Percentiles rank a stretch among this genome's conserved stretches.
Conservation (phyloP, 805 yeast species). For the Yamadazyma kitorensis region DNA sequence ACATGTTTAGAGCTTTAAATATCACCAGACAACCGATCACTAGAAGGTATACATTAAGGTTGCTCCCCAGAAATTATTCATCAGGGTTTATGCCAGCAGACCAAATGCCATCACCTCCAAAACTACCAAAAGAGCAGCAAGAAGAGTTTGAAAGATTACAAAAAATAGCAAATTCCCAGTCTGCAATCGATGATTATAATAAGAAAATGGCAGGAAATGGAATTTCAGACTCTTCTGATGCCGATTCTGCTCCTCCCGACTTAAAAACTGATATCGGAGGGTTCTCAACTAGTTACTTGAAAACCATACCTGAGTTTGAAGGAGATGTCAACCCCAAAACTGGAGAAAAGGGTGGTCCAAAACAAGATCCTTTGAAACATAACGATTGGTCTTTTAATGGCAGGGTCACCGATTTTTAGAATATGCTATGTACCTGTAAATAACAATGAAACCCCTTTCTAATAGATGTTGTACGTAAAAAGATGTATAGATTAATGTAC, state of each 20-base stretch:
- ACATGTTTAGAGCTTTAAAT: no score
- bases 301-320: slow-evolving; percentile 90
- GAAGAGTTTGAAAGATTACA: slow-evolving; percentile 90
- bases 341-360: slow-evolving; percentile 96
- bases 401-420: slow-evolving; percentile 88
- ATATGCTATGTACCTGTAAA: no score
- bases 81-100: slow-evolving; percentile 13
- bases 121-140: slow-evolving; percentile 75
- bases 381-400: slow-evolving; percentile 91
- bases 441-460: no score
- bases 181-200: slow-evolving; percentile 74
- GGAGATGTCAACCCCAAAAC: slow-evolving; percentile 92
- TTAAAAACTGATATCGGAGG: slow-evolving; percentile 56
- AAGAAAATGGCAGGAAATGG: slow-evolving; percentile 36
- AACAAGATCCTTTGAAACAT: slow-evolving; percentile 90
- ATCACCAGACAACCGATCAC: no score
- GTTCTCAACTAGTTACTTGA: slow-evolving; percentile 65
- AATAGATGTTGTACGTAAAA: no score
- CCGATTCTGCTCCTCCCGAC: slow-evolving; percentile 19
- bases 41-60: no score
- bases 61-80: slow-evolving; percentile 9
- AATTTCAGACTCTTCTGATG: slow-evolving; percentile 19
- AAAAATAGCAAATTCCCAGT: slow-evolving; percentile 73
- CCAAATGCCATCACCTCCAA: slow-evolving; percentile 53
- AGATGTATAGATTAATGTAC: no score